phyloP scores from a whole-genome alignment of 305 asterid genomes.

The Fraxinus sp. region DNA sequence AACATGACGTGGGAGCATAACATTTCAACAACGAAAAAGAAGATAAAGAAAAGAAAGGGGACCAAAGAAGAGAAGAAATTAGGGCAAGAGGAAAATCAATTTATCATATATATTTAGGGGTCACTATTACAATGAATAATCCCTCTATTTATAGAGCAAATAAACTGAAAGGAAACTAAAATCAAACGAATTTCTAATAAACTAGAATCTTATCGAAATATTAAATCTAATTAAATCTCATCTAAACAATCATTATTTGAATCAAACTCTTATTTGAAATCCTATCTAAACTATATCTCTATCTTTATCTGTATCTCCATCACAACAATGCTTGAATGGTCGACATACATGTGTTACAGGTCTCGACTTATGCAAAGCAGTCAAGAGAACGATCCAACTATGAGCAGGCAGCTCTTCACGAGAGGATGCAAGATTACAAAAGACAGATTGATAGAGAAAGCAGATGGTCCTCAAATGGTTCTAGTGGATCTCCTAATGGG shows the following conservation, averaged over 20 bases:
- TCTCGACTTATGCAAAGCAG: constrained; percentile 93
- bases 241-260: not conserved
- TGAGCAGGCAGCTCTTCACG: constrained; percentile 95
- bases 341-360: constrained; percentile 45
- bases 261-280: not conserved
- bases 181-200: not conserved
- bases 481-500: constrained; percentile 92
- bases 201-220: not conserved
- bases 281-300: not conserved
- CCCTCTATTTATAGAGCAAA: not conserved
- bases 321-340: not conserved
- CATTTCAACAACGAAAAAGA: not conserved
- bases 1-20: not conserved
- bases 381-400: constrained; percentile 93
- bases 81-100: not conserved
- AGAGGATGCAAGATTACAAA: constrained; percentile 97
- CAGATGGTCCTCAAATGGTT: constrained; percentile 85
- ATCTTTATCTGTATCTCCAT: not conserved
- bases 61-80: not conserved
- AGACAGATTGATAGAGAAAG: constrained; percentile 93
- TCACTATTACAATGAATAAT: not conserved
- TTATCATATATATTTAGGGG: not conserved
- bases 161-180: not conserved
- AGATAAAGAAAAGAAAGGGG: not conserved
- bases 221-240: not conserved